Evolutionary conservation across 208 protist species (phyloP).

Genomic region (Chromosphaera perkinsii): DNA sequence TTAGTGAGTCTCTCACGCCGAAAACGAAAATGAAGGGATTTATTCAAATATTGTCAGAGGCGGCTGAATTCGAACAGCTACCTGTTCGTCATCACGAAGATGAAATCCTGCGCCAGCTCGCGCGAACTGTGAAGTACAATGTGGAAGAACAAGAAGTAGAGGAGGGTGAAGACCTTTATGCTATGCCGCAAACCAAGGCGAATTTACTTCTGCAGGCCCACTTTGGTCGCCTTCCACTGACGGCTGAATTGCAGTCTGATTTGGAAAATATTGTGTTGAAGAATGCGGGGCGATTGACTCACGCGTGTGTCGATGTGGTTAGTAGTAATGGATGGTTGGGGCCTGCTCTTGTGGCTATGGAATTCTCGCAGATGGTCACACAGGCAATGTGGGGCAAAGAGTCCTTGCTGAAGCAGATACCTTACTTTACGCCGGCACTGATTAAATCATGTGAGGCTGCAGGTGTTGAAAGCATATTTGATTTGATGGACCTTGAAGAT

Average conservation of each 20-base stretch:
- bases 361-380: constrained; percentile 77
- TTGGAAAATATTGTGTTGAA: constrained; percentile 40
- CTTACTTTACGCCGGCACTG: constrained; percentile 57
- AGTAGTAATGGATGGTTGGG: constrained; percentile 62
- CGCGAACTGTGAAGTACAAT: no score
- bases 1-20: constrained; percentile 41
- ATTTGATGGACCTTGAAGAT: constrained; percentile 72
- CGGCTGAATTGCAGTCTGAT: constrained; percentile 52
- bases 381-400: constrained; percentile 75
- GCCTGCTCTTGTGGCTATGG: constrained; percentile 74
- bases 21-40: constrained; percentile 66
- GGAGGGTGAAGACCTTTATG: constrained; percentile 46
- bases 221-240: constrained; percentile 51
- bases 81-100: constrained; percentile 97
- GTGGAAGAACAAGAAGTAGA: not conserved
- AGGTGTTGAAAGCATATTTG: constrained; percentile 55
- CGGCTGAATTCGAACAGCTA: constrained; percentile 83
- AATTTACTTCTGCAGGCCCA: constrained; percentile 71
- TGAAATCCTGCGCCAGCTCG: constrained; percentile 63
- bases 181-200: constrained; percentile 66
- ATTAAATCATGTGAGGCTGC: constrained; percentile 37
- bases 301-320: constrained; percentile 79
- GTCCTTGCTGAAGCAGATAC: constrained; percentile 69
- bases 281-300: constrained; percentile 32
- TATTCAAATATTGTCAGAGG: constrained; percentile 77